These are phyloP conservation scores for Kwoniella sp. DNA, from an alignment of 768 basidiomycete species.

Conservation along the genomic window DNA sequence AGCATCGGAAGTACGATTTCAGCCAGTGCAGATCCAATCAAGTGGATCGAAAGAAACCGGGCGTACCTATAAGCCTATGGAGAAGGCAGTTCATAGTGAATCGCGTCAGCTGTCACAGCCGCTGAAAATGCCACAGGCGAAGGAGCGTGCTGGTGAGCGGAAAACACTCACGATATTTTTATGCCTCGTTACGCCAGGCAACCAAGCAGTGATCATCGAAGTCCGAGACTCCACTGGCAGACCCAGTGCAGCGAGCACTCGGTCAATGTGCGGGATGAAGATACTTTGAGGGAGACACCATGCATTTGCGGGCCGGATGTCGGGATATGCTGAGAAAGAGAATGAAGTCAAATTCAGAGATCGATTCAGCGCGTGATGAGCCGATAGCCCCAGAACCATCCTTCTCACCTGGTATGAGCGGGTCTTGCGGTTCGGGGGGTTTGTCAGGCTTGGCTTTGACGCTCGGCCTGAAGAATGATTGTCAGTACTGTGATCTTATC, in stretches of 20 bases:
- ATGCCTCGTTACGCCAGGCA: conserved; percentile 48
- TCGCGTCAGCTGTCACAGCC: too few relatives aligned
- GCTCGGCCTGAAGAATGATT: conserved; percentile 28
- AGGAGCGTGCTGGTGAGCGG: neutral
- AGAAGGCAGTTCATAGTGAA: too few relatives aligned
- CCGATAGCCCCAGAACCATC: neutral
- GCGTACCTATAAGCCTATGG: conserved; percentile 27
- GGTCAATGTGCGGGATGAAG: conserved; percentile 53
- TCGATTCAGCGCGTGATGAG: too few relatives aligned
- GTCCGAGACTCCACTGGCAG: conserved; percentile 48
- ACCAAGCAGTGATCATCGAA: conserved; percentile 46
- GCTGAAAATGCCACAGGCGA: neutral
- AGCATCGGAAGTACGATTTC: neutral
- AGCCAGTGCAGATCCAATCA: too few relatives aligned
- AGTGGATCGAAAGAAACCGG: too few relatives aligned
- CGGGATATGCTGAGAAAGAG: conserved; percentile 43
- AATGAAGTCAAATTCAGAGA: too few relatives aligned
- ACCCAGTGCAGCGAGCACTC: conserved; percentile 41
- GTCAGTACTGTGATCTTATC: neutral
- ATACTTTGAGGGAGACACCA: conserved; percentile 50
- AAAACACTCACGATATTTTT: conserved; percentile 45
- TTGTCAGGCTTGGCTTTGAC: conserved; percentile 34
- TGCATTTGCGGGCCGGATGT: conserved; percentile 43
- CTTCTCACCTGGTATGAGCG: conserved; percentile 44
- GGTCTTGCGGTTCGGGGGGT: conserved; percentile 27